Evolutionary conservation across 768 basidiomycete genomes (phyloP), one percentile per base, ranked within the genome.

Genomic region (Psilocybe cubensis): DNA sequence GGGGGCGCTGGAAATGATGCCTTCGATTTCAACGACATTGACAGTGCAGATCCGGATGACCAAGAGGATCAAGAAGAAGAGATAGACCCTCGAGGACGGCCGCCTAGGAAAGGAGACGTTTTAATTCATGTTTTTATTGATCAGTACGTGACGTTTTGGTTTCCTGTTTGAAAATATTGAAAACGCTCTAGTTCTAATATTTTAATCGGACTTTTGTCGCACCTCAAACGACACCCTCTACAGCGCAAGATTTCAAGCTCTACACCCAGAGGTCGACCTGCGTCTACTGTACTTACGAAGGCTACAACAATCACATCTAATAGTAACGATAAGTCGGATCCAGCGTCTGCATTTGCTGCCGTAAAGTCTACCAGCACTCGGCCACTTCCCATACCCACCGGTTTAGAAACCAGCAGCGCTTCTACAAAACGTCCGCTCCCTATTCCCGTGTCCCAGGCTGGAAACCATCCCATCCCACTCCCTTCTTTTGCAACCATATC

Each of bases 141-240:
- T 66, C 84, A 86, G 84, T 86, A 60, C 56, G 81, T 79, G 35
- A 56, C 46, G 53, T 57, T 47, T 58, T 47, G 24, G 60, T 50
- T 61, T 38, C 47, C 35, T 20, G 12, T n/a, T 24, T 14, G 25
- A n/a, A 44, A n/a, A 52, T 59, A 28, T 35, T 59, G 21, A 67
- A 60, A 21, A 70, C 76, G 64, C 54, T 79, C 79, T 23, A 94
- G 92, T 63, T 94, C 92, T 14, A 95, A 95, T 68, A 94, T 95
- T 60, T 82, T 94, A 44, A 87, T 95, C 58, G 92, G 92, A 29
- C 81, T 94, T 53, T 69, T 94, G n/a, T 83, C 79, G 25, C 84
- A 88, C 70, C 71, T 89, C 50, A 86, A 84, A 68, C 84, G 80
- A 56, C 63, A 63, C 27, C 67, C 61, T 11, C 59, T 56, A 21